phyloP scores from a whole-genome alignment of 2,329 filamentous ascomycete genomes.

The Laburnicola sp. region DNA sequence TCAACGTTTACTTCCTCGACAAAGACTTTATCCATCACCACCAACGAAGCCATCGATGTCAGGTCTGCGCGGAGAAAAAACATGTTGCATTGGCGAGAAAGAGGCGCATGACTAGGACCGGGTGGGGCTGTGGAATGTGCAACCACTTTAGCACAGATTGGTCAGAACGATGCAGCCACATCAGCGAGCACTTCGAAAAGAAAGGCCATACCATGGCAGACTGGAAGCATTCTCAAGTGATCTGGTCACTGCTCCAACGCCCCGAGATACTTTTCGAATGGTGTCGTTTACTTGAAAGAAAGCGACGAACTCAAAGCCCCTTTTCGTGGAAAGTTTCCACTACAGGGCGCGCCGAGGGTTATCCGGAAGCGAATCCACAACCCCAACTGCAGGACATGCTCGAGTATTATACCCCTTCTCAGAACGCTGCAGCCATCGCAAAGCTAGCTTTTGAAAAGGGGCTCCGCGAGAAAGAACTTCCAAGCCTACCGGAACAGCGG shows the following conservation, averaged over 20 bases:
- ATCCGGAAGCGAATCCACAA: conserved; percentile 22
- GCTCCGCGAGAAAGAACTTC: conserved; percentile 12
- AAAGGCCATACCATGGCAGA: conserved; percentile 58
- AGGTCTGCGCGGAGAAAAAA: conserved; percentile 59
- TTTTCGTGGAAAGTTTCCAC: conserved; percentile 30
- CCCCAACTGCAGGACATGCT: conserved; percentile 36
- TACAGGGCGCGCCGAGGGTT: conserved; percentile 37
- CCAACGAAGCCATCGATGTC: conserved; percentile 63
- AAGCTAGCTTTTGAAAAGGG: conserved; percentile 27
- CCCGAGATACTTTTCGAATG: conserved; percentile 61
- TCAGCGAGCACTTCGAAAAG: conserved; percentile 65
- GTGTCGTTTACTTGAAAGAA: conserved; percentile 39
- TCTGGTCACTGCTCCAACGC: conserved; percentile 67
- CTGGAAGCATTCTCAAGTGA: conserved; percentile 67
- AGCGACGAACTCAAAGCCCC: conserved; percentile 13
- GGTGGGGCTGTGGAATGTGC: conserved; percentile 70
- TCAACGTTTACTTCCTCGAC: conserved; percentile 65
- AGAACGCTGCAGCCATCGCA: conserved; percentile 25
- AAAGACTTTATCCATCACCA: conserved; percentile 69
- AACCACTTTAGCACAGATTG: conserved; percentile 63
- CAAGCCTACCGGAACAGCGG: conserved; percentile 10
- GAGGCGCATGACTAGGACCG: conserved; percentile 49
- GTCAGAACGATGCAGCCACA: conserved; percentile 66
- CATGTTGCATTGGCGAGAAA: conserved; percentile 47
- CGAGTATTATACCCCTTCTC: conserved; percentile 27